Evolutionary conservation across 495 filamentous ascomycete genomes (phyloP), one percentile per base, ranked within the genome.

Genomic region (Lindgomyces ingoldianus): DNA sequence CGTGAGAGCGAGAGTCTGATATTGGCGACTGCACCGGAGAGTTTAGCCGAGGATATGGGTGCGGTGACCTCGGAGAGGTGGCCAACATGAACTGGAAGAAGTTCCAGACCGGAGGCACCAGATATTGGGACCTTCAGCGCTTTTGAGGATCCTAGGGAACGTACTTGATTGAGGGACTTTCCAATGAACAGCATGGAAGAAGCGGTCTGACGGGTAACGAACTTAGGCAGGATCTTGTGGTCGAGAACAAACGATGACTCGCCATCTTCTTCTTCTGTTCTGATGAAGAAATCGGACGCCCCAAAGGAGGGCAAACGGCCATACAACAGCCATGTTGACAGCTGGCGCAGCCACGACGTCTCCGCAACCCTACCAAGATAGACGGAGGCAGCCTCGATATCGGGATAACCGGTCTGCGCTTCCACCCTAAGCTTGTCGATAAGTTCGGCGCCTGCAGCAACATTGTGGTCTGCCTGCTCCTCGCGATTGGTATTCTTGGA

Each of bases 121-220:
- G 76, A 76, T 22, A 78, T 76, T 4, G 70, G 72, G 48, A 19
- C 64, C 45, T 19, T 62, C 60, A 71, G 42, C 16, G 65, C 64
- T 1, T 72, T 67, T 18, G 72, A 70, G 14, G 74, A 73, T 16
- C 77, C 77, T 46, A 82, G 79, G 22, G 78, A 74, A 36, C 88
- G 79, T 45, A 96, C 88, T 59, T 94, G 89, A 60, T 94, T 91
- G 44, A 97, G 77, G 0, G 90, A 93, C 62, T 88, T 88, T 1
- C 94, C 94, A 62, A 98, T 90, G 73, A 96, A 97, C 2, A 97
- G 73, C 69, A 97, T 89, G 9, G 91, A 96, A 9, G 83, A 80
- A 25, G 91, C 93, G 2, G 91, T 89, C 14, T 85, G 77, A 2
- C 81, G 68, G 4, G 88, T 84, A 11, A 96, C 91, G 68, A 96